Evolutionary conservation across 1,284 basidiomycete genomes (phyloP).

Genomic region (Lentinula novae-zelandiae): DNA sequence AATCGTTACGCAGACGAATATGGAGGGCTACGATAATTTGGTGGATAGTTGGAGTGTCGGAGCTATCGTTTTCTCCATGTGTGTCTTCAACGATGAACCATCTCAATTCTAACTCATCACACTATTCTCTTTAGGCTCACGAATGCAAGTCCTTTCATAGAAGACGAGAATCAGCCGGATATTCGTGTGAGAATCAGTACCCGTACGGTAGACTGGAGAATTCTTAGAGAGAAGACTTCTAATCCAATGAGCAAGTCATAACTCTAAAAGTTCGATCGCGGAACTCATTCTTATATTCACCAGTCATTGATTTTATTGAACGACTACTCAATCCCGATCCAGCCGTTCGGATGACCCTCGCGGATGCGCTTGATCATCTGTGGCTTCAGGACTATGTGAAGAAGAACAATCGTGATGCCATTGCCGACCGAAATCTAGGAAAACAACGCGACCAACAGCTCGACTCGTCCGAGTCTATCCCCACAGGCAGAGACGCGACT

Average conservation of each 20-base stretch:
- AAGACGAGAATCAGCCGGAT: conserved; percentile 54
- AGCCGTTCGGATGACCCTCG: conserved; percentile 29
- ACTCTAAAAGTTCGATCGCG: background rate
- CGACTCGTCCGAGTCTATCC: background rate
- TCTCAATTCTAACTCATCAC: conserved; percentile 4
- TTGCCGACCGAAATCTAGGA: background rate
- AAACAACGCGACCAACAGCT: background rate
- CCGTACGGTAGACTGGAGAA: conserved; percentile 60
- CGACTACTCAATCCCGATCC: conserved; percentile 32
- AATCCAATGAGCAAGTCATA: conserved; percentile 32
- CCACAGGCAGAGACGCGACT: background rate
- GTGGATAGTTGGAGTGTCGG: conserved; percentile 95
- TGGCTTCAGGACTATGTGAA: conserved; percentile 48
- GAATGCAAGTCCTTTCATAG: conserved; percentile 66
- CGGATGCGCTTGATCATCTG: conserved; percentile 36
- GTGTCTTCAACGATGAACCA: conserved; percentile 10
- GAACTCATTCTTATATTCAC: conserved; percentile 1
- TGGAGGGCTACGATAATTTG: conserved; percentile 75
- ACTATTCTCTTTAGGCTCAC: conserved; percentile 53
- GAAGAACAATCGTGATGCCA: background rate
- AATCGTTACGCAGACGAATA: conserved; percentile 70
- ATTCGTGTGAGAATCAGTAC: conserved; percentile 49
- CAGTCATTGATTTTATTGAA: conserved; percentile 34
- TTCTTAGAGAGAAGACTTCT: conserved; percentile 37
- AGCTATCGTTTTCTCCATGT: conserved; percentile 89